phyloP scores from a whole-genome alignment of 208 protist genomes.

The Trypanosomatidae sp. region DNA sequence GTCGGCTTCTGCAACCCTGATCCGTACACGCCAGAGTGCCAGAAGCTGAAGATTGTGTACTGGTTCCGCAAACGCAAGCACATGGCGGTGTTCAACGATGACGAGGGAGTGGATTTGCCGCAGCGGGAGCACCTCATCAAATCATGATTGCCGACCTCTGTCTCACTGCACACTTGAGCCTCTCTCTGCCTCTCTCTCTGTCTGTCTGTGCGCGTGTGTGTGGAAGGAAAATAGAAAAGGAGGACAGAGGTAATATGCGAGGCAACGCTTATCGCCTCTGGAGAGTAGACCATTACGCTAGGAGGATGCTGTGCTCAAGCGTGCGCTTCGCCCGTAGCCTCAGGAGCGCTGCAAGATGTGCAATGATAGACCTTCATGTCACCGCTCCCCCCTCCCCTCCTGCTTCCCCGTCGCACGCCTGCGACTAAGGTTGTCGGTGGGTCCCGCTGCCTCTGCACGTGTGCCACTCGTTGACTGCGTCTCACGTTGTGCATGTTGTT shows the following conservation, averaged over 20 bases:
- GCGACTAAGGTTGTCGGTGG: not conserved
- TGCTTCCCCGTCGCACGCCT: not conserved
- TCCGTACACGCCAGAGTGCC: conserved; percentile 81
- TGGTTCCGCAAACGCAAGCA: conserved; percentile 83
- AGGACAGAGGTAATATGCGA: not conserved
- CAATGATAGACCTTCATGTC: not conserved
- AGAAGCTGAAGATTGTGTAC: conserved; percentile 85
- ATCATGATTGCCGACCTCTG: not conserved
- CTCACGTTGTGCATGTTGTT: not conserved
- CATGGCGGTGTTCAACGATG: conserved; percentile 62
- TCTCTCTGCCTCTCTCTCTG: not conserved
- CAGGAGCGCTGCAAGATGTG: not conserved
- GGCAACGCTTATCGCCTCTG: not conserved
- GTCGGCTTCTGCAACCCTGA: conserved; percentile 88
- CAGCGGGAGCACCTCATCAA: conserved; percentile 64
- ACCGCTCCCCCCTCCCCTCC: not conserved
- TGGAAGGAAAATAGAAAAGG: not conserved
- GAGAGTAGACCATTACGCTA: not conserved
- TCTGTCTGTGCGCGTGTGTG: not conserved
- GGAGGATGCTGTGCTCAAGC: not conserved
- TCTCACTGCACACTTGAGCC: not conserved
- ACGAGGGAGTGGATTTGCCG: conserved; percentile 71
- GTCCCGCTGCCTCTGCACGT: not conserved
- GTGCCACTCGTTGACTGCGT: not conserved
- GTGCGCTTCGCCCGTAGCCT: not conserved